Evolutionary conservation across 192 early-diverging fungal genomes (phyloP).

Genomic region (Lunasporangiospora selenospora): DNA sequence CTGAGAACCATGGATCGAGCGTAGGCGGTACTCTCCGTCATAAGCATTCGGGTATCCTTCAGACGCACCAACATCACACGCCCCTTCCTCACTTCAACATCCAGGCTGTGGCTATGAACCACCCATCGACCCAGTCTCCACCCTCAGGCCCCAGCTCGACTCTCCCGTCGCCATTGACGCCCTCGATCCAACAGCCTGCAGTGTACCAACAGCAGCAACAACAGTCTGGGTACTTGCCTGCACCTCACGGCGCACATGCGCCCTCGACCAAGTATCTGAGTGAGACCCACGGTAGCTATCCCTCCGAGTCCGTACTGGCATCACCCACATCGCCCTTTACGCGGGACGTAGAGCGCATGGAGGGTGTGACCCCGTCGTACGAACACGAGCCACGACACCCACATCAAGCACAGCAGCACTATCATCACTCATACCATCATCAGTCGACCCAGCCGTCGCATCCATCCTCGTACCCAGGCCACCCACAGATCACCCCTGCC

Average conservation of each 20-base stretch:
- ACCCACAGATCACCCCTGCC: too few species aligned
- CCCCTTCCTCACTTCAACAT: constrained; percentile 42
- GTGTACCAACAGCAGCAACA: constrained; percentile 12
- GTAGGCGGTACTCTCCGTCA: constrained; percentile 17
- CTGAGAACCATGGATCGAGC: constrained; percentile 7
- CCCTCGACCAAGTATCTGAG: background rate
- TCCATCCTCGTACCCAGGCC: too few species aligned
- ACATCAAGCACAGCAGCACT: background rate
- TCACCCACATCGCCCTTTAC: constrained; percentile 42
- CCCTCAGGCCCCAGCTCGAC: background rate
- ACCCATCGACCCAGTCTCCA: background rate
- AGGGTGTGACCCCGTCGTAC: constrained; percentile 14
- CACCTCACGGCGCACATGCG: too few species aligned
- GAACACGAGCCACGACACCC: constrained; percentile 2
- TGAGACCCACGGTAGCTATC: constrained; percentile 4
- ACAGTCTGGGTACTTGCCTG: too few species aligned
- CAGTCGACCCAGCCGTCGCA: too few species aligned
- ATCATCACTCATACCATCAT: constrained; percentile 1
- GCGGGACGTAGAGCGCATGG: constrained; percentile 47
- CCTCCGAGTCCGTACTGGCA: constrained; percentile 9
- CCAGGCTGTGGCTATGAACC: constrained; percentile 12
- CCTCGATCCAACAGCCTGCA: constrained; percentile 1
- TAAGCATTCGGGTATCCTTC: constrained; percentile 33
- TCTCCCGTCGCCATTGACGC: constrained; percentile 24
- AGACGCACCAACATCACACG: constrained; percentile 43